phyloP scores from a whole-genome alignment of 768 basidiomycete genomes.

The Boletus fagicola region DNA sequence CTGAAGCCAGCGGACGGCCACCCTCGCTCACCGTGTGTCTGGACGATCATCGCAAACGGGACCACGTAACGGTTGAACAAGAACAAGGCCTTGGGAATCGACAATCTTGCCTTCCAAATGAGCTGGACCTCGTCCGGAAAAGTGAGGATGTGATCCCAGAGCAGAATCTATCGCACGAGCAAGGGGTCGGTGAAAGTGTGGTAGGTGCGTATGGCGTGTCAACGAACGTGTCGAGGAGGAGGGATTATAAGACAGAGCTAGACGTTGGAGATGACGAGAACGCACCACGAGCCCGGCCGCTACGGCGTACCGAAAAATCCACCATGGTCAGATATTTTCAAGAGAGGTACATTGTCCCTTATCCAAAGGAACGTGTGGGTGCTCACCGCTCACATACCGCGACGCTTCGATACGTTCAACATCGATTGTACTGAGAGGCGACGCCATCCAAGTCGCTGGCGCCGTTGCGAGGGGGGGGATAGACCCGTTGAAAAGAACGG shows the following conservation, averaged over 20 bases:
- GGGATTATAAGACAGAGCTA: neutral
- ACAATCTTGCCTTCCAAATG: constrained; percentile 31
- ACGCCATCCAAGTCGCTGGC: constrained; percentile 10
- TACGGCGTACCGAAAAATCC: neutral
- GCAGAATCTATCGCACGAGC: constrained; percentile 23
- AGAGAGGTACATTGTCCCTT: neutral
- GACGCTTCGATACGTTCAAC: constrained; percentile 16
- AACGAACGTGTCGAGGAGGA: neutral
- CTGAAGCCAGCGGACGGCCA: neutral
- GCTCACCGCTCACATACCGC: constrained; percentile 29
- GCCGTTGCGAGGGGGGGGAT: neutral
- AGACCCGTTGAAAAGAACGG: neutral
- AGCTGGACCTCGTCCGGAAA: constrained; percentile 33
- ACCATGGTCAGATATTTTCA: constrained; percentile 1
- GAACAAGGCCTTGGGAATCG: constrained; percentile 34
- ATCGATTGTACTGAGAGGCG: neutral
- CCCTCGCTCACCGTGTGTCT: constrained; percentile 29
- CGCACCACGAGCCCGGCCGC: constrained; percentile 29
- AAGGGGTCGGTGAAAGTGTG: neutral
- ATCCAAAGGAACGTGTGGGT: neutral
- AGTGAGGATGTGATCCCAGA: constrained; percentile 37
- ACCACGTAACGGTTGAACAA: constrained; percentile 36
- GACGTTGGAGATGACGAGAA: neutral
- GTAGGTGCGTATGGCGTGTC: neutral
- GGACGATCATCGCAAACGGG: constrained; percentile 30